phyloP scores from a whole-genome alignment of 352 stramenopile species.

The Stramenopiles sp. region DNA sequence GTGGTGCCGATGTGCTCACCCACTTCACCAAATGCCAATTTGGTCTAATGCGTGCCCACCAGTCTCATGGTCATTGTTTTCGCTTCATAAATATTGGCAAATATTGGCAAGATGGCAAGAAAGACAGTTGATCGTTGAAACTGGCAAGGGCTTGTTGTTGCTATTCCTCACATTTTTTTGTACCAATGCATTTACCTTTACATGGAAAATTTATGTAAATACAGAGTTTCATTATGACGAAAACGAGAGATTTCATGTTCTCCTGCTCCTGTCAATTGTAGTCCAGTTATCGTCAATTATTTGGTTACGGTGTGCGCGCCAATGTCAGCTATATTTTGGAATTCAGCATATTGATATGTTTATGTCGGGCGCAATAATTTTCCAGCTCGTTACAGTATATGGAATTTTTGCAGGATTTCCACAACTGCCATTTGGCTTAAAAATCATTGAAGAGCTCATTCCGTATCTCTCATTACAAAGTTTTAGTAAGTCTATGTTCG shows the following conservation, averaged over 20 bases:
- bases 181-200: conserved; percentile 8
- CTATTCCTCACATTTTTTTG: conserved; percentile 5
- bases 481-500: not conserved
- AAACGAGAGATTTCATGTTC: not conserved
- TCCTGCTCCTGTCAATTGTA: not conserved
- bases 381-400: not conserved
- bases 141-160: not conserved
- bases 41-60: not conserved
- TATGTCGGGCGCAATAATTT: not conserved
- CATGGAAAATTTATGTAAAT: not conserved
- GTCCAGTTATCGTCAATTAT: not conserved
- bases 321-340: not conserved
- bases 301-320: not conserved
- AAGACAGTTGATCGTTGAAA: not conserved
- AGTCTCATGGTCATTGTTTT: conserved; percentile 3
- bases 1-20: not conserved
- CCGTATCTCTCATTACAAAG: not conserved
- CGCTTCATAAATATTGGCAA: not conserved
- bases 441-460: not conserved
- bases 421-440: conserved; percentile 12
- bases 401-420: not conserved
- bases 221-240: conserved; percentile 3
- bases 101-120: not conserved
- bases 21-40: not conserved
- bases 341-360: conserved; percentile 5